Evolutionary conservation across 2,329 filamentous ascomycete genomes (phyloP).

Genomic region (Xylogone sp.): DNA sequence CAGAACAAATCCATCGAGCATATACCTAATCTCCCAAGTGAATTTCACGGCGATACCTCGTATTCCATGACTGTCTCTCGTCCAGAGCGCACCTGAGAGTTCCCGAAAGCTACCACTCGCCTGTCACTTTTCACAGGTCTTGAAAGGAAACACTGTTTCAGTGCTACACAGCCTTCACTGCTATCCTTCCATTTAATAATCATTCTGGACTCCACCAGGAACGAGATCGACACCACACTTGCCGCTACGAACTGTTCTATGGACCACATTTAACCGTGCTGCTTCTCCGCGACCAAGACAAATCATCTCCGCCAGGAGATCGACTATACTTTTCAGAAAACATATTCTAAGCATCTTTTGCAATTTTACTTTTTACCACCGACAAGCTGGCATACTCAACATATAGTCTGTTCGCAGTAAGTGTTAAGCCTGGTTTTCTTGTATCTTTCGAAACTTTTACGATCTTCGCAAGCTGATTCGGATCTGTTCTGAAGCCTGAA

Average conservation of each 20-base stretch:
- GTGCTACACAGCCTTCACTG: not conserved
- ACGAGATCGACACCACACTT: not conserved
- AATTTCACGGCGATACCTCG: too few species aligned
- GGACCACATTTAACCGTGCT: not conserved
- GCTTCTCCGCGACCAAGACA: not conserved
- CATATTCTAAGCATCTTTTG: not conserved
- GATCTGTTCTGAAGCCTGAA: conserved; percentile 23
- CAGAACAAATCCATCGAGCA: too few species aligned
- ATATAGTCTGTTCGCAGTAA: conserved; percentile 28
- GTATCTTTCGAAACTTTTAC: too few species aligned
- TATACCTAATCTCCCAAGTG: too few species aligned
- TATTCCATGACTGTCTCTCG: too few species aligned
- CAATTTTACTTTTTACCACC: conserved; percentile 13
- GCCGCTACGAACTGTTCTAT: not conserved
- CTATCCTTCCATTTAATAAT: not conserved
- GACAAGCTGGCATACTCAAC: conserved; percentile 31
- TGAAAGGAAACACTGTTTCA: not conserved
- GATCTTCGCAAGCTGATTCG: too few species aligned
- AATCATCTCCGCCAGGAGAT: not conserved
- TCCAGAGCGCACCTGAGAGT: too few species aligned
- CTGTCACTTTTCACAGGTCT: not conserved
- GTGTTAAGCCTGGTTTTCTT: conserved; percentile 13
- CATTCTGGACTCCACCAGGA: not conserved
- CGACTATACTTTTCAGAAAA: not conserved
- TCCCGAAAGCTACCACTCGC: not conserved